Percentiles rank a stretch among this genome's conserved stretches.
Evolutionary conservation across 768 basidiomycete species (phyloP).

Genomic region (Sistotremastrum suecicum): DNA sequence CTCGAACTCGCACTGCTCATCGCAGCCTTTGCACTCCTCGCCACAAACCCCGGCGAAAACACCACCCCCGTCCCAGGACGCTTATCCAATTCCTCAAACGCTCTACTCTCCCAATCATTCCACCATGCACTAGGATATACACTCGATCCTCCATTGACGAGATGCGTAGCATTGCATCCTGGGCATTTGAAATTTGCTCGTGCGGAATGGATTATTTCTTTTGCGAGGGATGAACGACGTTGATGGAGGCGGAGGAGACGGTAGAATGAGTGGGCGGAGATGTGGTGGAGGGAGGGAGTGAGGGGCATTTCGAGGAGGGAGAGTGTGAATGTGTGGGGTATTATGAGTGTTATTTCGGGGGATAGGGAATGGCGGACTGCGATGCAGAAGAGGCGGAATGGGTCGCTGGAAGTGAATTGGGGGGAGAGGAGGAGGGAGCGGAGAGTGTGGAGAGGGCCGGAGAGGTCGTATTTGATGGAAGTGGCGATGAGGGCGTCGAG

Average conservation of each 20-base stretch:
- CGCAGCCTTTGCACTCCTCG: slow-evolving; percentile 26
- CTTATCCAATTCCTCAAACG: slow-evolving; percentile 39
- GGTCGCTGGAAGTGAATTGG: slow-evolving; percentile 2
- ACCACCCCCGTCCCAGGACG: slow-evolving; percentile 46
- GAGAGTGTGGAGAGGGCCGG: background rate
- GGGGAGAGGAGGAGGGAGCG: background rate
- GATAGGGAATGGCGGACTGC: slow-evolving; percentile 43
- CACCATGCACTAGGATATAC: slow-evolving; percentile 49
- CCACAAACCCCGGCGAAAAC: slow-evolving; percentile 47
- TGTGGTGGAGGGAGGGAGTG: slow-evolving; percentile 47
- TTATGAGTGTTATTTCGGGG: slow-evolving; percentile 47
- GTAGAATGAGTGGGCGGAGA: slow-evolving; percentile 54
- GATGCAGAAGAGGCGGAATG: slow-evolving; percentile 5
- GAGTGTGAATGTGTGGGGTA: slow-evolving; percentile 37
- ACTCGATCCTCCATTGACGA: slow-evolving; percentile 21
- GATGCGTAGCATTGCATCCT: slow-evolving; percentile 46
- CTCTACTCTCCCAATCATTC: slow-evolving; percentile 42
- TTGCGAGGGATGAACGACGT: slow-evolving; percentile 34
- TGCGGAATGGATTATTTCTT: slow-evolving; percentile 24
- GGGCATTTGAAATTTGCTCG: slow-evolving; percentile 32
- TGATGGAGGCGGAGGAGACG: slow-evolving; percentile 48
- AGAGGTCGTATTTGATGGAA: slow-evolving; percentile 4
- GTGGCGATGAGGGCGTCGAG: slow-evolving; percentile 4
- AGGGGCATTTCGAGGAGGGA: slow-evolving; percentile 42
- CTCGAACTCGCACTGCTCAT: background rate